A percentile compares a stretch with the other conserved stretches of the same genome.
These are phyloP conservation scores for Phytophthora idaei DNA, from an alignment of 352 stramenopile species.

Conservation along the genomic window DNA sequence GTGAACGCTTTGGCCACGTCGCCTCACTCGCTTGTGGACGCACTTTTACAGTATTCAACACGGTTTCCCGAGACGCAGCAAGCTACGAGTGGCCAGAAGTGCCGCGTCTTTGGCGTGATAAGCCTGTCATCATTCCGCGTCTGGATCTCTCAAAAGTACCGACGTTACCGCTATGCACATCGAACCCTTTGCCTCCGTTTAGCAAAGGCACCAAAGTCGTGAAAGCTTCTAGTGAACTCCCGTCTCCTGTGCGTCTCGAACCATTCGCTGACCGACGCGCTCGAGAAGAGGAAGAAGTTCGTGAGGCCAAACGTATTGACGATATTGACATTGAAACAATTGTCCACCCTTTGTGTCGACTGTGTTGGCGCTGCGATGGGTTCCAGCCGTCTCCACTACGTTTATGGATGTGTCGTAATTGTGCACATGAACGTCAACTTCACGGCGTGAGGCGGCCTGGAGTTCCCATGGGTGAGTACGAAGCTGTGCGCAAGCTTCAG, in stretches of 20 bases:
- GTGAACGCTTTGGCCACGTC: slow-evolving; percentile 50
- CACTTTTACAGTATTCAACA: slow-evolving; percentile 83
- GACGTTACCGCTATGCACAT: slow-evolving; percentile 48
- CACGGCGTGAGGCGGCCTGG: slow-evolving; percentile 53
- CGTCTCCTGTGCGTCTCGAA: slow-evolving; percentile 52
- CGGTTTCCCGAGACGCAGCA: slow-evolving; percentile 44
- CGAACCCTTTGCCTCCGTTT: slow-evolving; percentile 31
- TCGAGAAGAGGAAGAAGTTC: slow-evolving; percentile 39
- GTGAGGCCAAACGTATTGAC: slow-evolving; percentile 55
- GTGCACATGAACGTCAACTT: slow-evolving; percentile 72
- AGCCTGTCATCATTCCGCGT: slow-evolving; percentile 48
- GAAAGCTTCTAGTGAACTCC: slow-evolving; percentile 14
- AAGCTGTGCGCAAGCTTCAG: slow-evolving; percentile 79
- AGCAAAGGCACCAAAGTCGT: slow-evolving; percentile 29
- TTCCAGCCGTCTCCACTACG: slow-evolving; percentile 73
- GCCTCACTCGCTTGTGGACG: slow-evolving; percentile 69
- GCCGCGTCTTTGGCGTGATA: slow-evolving; percentile 53
- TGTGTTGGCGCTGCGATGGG: slow-evolving; percentile 79
- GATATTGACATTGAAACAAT: slow-evolving; percentile 69
- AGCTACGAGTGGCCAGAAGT: slow-evolving; percentile 69
- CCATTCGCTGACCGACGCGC: slow-evolving; percentile 47
- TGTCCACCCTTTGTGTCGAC: slow-evolving; percentile 71
- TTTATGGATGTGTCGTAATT: slow-evolving; percentile 74
- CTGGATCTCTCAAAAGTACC: slow-evolving; percentile 54
- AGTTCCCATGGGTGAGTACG: slow-evolving; percentile 61